Evolutionary conservation across 129 eudicot species (phyloP).

Genomic region (Silybum marianum): DNA sequence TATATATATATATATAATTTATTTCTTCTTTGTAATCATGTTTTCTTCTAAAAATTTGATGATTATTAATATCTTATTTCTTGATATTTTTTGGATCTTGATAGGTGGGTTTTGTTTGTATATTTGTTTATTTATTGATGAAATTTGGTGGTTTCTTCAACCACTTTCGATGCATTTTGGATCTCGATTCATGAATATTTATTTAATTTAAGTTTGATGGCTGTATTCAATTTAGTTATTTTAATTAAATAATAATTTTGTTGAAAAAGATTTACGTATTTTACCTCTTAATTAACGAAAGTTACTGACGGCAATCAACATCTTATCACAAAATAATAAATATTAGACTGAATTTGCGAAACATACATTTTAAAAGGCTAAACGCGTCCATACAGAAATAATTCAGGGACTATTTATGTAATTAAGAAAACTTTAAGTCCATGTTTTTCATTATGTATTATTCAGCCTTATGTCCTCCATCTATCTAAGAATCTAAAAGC

Average conservation of each 20-base stretch:
- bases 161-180: background rate
- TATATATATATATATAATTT: too few species aligned
- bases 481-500: background rate
- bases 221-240: background rate
- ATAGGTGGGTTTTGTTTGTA: slow-evolving; percentile 12
- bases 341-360: background rate
- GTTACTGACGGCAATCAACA: background rate
- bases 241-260: background rate
- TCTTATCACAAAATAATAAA: background rate
- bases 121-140: background rate
- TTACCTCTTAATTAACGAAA: background rate
- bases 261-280: background rate
- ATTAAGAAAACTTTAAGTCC: background rate
- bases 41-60: background rate
- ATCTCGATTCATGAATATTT: background rate
- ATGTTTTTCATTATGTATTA: background rate
- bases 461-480: background rate
- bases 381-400: background rate
- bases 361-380: background rate
- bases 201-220: background rate
- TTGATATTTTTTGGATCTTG: background rate
- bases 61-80: background rate
- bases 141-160: background rate
- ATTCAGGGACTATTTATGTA: background rate
- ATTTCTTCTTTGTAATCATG: background rate